These are phyloP conservation scores for Camellia japonica DNA, from an alignment of 148 eudicot genomes.

Conservation along the genomic window DNA sequence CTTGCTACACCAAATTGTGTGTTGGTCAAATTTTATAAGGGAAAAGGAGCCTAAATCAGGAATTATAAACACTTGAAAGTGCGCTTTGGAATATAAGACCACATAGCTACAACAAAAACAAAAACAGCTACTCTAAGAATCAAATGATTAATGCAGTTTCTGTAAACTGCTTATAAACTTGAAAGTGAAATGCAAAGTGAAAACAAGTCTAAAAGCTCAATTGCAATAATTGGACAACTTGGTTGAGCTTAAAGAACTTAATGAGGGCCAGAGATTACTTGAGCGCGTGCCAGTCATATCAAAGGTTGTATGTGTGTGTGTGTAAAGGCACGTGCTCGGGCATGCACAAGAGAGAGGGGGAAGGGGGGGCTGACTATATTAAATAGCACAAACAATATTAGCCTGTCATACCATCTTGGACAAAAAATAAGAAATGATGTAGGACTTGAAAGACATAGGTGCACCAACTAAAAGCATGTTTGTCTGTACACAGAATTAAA, in stretches of 20 bases:
- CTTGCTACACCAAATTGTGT: not conserved
- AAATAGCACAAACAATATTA: not conserved
- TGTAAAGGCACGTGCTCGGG: not conserved
- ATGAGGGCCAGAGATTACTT: not conserved
- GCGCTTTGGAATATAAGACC: not conserved
- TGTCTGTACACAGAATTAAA: not conserved
- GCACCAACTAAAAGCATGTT: conserved; percentile 6
- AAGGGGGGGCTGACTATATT: not conserved
- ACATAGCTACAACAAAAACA: not conserved
- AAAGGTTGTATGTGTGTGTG: not conserved
- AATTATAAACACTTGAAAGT: not conserved
- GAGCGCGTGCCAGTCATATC: not conserved
- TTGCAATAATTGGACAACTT: not conserved
- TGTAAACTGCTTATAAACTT: not conserved
- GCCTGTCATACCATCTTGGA: too few relatives aligned
- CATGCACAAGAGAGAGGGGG: not conserved
- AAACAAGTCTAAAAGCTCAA: not conserved
- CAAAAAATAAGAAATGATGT: not conserved
- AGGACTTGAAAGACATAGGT: not conserved
- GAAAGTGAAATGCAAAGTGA: not conserved
- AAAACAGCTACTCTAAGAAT: not conserved
- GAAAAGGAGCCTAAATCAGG: not conserved
- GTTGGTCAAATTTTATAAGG: not conserved
- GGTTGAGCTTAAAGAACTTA: not conserved
- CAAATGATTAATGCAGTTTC: conserved; percentile 2